Evolutionary conservation across 169 alveolate genomes (phyloP), one percentile per base, ranked within the genome.

Genomic region (Plasmodium adleri): DNA sequence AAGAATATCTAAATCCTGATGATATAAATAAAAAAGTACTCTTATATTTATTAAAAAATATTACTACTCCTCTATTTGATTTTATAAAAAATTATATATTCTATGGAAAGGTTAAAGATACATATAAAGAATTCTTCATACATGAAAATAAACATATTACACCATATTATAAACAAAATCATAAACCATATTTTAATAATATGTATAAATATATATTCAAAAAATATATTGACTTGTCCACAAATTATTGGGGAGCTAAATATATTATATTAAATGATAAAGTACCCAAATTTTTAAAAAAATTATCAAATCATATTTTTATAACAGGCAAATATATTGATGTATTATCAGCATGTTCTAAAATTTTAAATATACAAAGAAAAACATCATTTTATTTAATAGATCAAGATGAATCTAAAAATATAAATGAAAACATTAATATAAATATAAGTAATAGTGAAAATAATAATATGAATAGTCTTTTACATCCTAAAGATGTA

Each of bases 211-310:
- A 83, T 43, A 83, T 83, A 47, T 83, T 67, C 47, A 83, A 83
- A 68, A 83, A 60, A 15, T 83, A 83, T 83, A 68, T 83, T 56
- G 91, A 83, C 50, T 56, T 83, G 39, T 83, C 91, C 8, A 83
- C 91, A 0, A 83, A 83, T 49, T 83, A 83, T 67, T 83, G 91
- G 91, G 91, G 91, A n/a, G 91, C 91, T 15, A 83, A 83, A 60
- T 83, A 68, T 68, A 63, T 83, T 49, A 45, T 83, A 50, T 45
- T 83, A 28, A 52, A 83, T 28, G 22, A 60, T 10, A 83, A 83
- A 28, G 91, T 83, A 32, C 91, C 91, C 3, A 20, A 47, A 17
- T 83, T 83, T 68, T 68, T 83, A 62, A 83, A 60, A 60, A 68
- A 15, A 10, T 49, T 83, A 7, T 68, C 66, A 5, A 54, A 83